phyloP scores from a whole-genome alignment of 2,329 filamentous ascomycete species.

The Daldinia sp. region DNA sequence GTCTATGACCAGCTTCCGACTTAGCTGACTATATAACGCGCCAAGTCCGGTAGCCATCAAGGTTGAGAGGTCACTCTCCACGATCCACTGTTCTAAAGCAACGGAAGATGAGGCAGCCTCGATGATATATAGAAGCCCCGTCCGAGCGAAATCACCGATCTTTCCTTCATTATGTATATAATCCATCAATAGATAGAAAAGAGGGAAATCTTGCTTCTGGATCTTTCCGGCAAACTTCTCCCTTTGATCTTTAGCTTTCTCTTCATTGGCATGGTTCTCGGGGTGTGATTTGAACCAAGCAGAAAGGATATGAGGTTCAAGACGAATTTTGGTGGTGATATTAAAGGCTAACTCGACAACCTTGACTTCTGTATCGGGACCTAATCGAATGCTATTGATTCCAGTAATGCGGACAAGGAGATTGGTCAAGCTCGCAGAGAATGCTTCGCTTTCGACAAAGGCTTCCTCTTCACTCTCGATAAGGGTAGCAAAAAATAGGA shows the following conservation, averaged over 20 bases:
- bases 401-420: constrained; percentile 82
- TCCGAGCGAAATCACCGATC: constrained; percentile 94
- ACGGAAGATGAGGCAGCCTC: constrained; percentile 87
- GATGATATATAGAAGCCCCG: constrained; percentile 93
- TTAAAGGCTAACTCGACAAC: constrained; percentile 95
- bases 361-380: constrained; percentile 83
- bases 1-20: constrained; percentile 82
- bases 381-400: constrained; percentile 75
- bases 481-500: constrained; percentile 87
- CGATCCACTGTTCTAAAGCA: constrained; percentile 91
- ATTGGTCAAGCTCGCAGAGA: constrained; percentile 87
- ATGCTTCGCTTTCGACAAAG: constrained; percentile 85
- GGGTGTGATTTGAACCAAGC: constrained; percentile 84
- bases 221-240: constrained; percentile 83
- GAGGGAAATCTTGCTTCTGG: constrained; percentile 89
- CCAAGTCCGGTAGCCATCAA: constrained; percentile 96
- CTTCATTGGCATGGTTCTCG: constrained; percentile 46
- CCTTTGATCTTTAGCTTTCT: constrained; percentile 56
- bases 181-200: constrained; percentile 95
- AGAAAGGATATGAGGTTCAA: constrained; percentile 85
- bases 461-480: constrained; percentile 97
- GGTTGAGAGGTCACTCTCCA: constrained; percentile 94
- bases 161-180: constrained; percentile 96
- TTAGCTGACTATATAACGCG: constrained; percentile 72
- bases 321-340: constrained; percentile 92